These are phyloP conservation scores for Phytophthora litchii DNA, from an alignment of 352 stramenopile genomes.

Conservation along the genomic window DNA sequence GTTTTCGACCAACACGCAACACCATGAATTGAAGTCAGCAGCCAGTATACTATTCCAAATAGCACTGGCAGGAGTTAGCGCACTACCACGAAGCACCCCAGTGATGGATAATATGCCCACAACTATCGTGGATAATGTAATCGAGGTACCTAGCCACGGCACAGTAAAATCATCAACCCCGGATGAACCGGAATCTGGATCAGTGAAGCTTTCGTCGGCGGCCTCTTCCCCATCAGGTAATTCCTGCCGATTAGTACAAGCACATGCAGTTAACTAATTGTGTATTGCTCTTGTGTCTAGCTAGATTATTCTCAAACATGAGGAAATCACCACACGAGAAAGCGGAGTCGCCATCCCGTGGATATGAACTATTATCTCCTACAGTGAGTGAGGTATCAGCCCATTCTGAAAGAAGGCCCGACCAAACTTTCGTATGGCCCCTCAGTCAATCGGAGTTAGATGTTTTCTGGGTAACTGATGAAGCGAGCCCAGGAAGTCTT, in stretches of 20 bases:
- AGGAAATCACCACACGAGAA: constrained; percentile 19
- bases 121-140: neutral
- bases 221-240: constrained; percentile 19
- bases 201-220: constrained; percentile 12
- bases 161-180: neutral
- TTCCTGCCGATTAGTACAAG: neutral
- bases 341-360: constrained; percentile 2
- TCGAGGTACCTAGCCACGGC: neutral
- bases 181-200: constrained; percentile 12
- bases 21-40: constrained; percentile 35
- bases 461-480: constrained; percentile 24
- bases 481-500: constrained; percentile 12
- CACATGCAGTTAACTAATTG: constrained; percentile 5
- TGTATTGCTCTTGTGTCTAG: constrained; percentile 21
- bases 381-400: constrained; percentile 13
- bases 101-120: neutral
- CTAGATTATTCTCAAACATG: constrained; percentile 20
- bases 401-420: constrained; percentile 14
- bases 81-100: constrained; percentile 4
- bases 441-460: constrained; percentile 27
- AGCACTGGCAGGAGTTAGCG: constrained; percentile 39
- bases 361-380: constrained; percentile 12
- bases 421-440: constrained; percentile 25
- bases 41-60: constrained; percentile 45
- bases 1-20: constrained; percentile 9